Evolutionary conservation across 805 yeast species (phyloP).

Genomic region (Cyberlindnera amylophila): DNA sequence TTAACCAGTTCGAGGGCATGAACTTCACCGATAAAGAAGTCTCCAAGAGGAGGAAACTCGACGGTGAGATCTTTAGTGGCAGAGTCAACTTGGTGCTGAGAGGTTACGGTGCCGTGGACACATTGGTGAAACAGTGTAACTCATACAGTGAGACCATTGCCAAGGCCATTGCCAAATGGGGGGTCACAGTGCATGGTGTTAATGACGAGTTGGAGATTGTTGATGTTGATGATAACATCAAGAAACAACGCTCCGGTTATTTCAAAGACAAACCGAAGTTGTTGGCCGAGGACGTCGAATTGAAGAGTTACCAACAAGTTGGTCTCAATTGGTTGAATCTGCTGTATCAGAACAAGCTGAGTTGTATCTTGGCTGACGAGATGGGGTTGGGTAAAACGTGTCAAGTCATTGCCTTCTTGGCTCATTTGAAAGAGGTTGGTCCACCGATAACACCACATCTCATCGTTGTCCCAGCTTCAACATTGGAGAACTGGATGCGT

Average conservation of each 20-base stretch:
- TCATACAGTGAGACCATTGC: slow-evolving; percentile 70
- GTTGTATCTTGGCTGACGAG: slow-evolving; percentile 96
- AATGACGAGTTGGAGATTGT: slow-evolving; percentile 65
- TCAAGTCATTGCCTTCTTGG: slow-evolving; percentile 90
- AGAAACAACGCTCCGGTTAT: slow-evolving; percentile 39
- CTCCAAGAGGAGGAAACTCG: slow-evolving; percentile 43
- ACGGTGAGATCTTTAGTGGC: slow-evolving; percentile 73
- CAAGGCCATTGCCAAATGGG: slow-evolving; percentile 79
- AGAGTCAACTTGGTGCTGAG: slow-evolving; percentile 64
- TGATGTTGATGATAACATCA: slow-evolving; percentile 39
- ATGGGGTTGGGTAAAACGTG: slow-evolving; percentile 98
- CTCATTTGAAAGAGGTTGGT: slow-evolving; percentile 72
- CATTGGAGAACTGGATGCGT: slow-evolving; percentile 95
- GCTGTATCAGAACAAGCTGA: slow-evolving; percentile 70
- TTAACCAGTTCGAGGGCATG: slow-evolving; percentile 56
- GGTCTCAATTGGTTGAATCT: slow-evolving; percentile 92
- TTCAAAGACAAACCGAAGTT: slow-evolving; percentile 70
- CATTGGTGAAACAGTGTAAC: slow-evolving; percentile 81
- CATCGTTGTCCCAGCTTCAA: slow-evolving; percentile 93
- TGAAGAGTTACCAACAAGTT: slow-evolving; percentile 93
- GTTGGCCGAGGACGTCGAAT: slow-evolving; percentile 56
- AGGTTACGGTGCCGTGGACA: slow-evolving; percentile 93
- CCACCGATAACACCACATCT: slow-evolving; percentile 72
- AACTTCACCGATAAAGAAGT: slow-evolving; percentile 41
- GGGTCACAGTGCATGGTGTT: slow-evolving; percentile 66